Percentiles rank a stretch among this genome's conserved stretches.
These are phyloP conservation scores for Hymenoscyphus repandus DNA, from an alignment of 2,329 filamentous ascomycete genomes.

Conservation along the genomic window DNA sequence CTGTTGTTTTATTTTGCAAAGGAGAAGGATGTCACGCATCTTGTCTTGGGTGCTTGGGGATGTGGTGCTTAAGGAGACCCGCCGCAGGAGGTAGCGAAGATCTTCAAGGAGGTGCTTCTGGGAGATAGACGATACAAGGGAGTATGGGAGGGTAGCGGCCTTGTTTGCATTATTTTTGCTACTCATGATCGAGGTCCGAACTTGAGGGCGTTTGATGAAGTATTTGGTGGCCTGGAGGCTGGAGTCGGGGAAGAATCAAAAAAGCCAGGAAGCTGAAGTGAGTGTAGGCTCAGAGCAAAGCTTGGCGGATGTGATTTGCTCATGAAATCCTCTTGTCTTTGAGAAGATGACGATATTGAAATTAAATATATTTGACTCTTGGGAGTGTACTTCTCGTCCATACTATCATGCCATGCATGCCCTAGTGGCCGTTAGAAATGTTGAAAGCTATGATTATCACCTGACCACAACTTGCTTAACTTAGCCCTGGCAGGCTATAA, in stretches of 20 bases:
- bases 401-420: too few relatives aligned
- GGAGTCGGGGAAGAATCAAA: too few relatives aligned
- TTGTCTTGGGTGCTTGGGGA: slow-evolving; percentile 65
- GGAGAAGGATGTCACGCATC: slow-evolving; percentile 47
- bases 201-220: slow-evolving; percentile 44
- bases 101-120: slow-evolving; percentile 48
- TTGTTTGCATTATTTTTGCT: slow-evolving; percentile 25
- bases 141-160: slow-evolving; percentile 31
- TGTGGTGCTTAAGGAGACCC: slow-evolving; percentile 65
- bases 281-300: not conserved
- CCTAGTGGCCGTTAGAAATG: too few relatives aligned
- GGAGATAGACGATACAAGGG: slow-evolving; percentile 8
- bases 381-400: too few relatives aligned
- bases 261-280: too few relatives aligned
- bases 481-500: too few relatives aligned
- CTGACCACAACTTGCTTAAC: too few relatives aligned
- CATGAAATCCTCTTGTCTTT: too few relatives aligned
- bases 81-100: slow-evolving; percentile 52
- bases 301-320: too few relatives aligned
- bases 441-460: too few relatives aligned
- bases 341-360: too few relatives aligned
- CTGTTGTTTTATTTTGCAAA: slow-evolving; percentile 35
- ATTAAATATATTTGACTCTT: too few relatives aligned
- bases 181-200: slow-evolving; percentile 49
- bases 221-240: slow-evolving; percentile 10